Percentiles rank a stretch among this genome's conserved stretches.
Conservation (phyloP, 2,329 filamentous ascomycete species). For the Akanthomyces uredinophilus region DNA sequence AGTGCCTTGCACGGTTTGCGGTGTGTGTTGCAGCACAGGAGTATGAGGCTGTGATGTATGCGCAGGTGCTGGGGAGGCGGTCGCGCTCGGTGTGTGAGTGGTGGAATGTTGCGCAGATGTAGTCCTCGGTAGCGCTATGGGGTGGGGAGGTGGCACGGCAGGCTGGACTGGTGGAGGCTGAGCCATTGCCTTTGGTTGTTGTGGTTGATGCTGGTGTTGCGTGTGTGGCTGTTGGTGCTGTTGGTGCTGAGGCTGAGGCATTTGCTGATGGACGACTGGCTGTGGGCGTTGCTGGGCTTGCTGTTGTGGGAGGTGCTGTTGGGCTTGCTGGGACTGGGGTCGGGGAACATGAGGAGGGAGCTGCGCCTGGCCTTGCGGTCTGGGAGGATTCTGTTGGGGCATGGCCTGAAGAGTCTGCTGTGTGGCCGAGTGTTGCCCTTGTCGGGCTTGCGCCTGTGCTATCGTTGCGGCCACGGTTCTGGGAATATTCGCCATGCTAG, state of each 20-base stretch:
- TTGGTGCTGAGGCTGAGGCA: constrained; percentile 2
- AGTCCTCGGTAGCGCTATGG: constrained; percentile 5
- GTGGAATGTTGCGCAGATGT: background rate
- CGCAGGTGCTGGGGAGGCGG: constrained; percentile 3
- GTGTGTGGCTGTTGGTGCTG: constrained; percentile 14
- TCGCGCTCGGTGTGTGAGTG: background rate
- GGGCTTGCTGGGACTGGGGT: constrained; percentile 15
- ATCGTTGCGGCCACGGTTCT: constrained; percentile 22
- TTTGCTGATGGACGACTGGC: constrained; percentile 2
- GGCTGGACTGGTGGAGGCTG: background rate
- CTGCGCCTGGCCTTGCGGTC: constrained; percentile 22
- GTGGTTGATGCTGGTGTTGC: constrained; percentile 18
- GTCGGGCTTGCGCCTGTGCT: constrained; percentile 25
- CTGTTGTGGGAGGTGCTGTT: constrained; percentile 17
- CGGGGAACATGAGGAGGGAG: constrained; percentile 25
- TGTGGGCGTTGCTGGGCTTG: constrained; percentile 16
- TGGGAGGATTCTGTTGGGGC: constrained; percentile 7
- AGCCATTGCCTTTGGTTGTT: constrained; percentile 13
- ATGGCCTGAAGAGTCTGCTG: constrained; percentile 18
- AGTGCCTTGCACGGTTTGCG: background rate
- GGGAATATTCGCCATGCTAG: constrained; percentile 19
- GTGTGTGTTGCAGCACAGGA: constrained; percentile 3
- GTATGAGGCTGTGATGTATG: constrained; percentile 7
- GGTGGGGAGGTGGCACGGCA: constrained; percentile 9
- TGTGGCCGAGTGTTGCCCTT: constrained; percentile 24